Base-by-base conservation (phyloP, 2,329 filamentous ascomycete genomes). In the Davidsoniella virescens region DNA sequence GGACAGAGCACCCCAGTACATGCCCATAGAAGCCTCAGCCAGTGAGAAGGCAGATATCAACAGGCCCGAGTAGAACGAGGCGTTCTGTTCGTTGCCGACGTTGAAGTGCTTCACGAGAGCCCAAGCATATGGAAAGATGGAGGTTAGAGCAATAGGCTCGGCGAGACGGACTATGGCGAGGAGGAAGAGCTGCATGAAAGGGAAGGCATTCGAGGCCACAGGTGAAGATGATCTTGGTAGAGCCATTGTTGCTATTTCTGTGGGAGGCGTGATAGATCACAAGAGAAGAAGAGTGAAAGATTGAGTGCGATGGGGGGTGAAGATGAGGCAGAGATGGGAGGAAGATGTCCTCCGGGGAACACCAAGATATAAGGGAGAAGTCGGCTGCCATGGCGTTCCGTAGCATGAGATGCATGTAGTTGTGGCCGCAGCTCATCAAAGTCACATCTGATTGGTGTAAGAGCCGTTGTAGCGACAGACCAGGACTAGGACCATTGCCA, bases 111-210 rank as follows among this genome's bases (percentile, higher is more conserved):
- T 84, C 57, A 90, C 80, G 57, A 90, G 78, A 54, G 82, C 75
- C 83, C 84, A 93, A 54, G 85, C 85, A 64, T 94, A 95, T 17
- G 88, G 88, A 59, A 90, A 93, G 64, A 94, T 92, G 60, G 85
- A 92, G 1, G 87, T 94, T 56, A 95, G 75, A 47, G 88, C 87
- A 58, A 95, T 90, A 18, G 88, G 88, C 65, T 95, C 88, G 49
- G 87, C 85, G 57, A 95, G 78, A 55, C 88, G 86, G 61, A 93
- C 88, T 70, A 94, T 86, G 63, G 87, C 87, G 57, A 95, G 75
- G 16, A 94, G 67, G 58, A 90, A 87, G 23, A 94, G 78, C 63
- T 95, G 88, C 20, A 78, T 67, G 6, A 83, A 78, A 3, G 87
- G 88, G 60, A 94, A 94, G 4, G 36, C 36, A 17, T 7, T 20